A percentile compares a stretch with the other conserved stretches of the same genome.
Conservation (phyloP, 441 rosid genomes). For the Eutrema salsugineum region DNA sequence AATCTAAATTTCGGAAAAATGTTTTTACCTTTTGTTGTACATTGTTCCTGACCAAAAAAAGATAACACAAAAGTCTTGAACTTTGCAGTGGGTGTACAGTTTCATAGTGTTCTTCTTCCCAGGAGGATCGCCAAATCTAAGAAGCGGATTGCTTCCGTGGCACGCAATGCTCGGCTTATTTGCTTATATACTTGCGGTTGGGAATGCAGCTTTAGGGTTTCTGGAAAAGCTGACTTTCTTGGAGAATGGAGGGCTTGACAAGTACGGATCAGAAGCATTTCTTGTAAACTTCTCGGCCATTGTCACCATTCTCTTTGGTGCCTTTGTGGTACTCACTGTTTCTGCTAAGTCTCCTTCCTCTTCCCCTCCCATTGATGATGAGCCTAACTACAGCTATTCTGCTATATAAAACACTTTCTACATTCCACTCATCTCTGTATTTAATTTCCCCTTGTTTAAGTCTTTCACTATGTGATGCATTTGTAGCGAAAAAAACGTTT, state of each 20-base stretch:
- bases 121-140: slow-evolving; percentile 45
- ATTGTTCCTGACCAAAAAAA: neutral
- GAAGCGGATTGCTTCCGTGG: slow-evolving; percentile 69
- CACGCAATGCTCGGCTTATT: slow-evolving; percentile 71
- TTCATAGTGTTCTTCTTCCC: slow-evolving; percentile 78
- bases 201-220: slow-evolving; percentile 65
- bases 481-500: neutral
- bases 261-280: slow-evolving; percentile 42
- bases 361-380: slow-evolving; percentile 31
- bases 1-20: too few relatives aligned
- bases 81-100: slow-evolving; percentile 84
- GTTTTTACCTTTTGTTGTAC: neutral
- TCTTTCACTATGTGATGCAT: neutral
- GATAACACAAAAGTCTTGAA: neutral
- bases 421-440: neutral
- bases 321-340: slow-evolving; percentile 58
- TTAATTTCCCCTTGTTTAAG: neutral
- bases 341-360: slow-evolving; percentile 33
- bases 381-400: slow-evolving; percentile 47
- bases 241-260: slow-evolving; percentile 67
- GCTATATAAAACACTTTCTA: slow-evolving; percentile 41
- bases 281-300: slow-evolving; percentile 89
- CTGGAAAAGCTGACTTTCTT: slow-evolving; percentile 91
- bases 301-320: slow-evolving; percentile 57
- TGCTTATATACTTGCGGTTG: slow-evolving; percentile 56